Percentiles rank a stretch among this genome's conserved stretches.
These are phyloP conservation scores for Leptodontidium sp. DNA, from an alignment of 2,329 filamentous ascomycete genomes.

Conservation along the genomic window DNA sequence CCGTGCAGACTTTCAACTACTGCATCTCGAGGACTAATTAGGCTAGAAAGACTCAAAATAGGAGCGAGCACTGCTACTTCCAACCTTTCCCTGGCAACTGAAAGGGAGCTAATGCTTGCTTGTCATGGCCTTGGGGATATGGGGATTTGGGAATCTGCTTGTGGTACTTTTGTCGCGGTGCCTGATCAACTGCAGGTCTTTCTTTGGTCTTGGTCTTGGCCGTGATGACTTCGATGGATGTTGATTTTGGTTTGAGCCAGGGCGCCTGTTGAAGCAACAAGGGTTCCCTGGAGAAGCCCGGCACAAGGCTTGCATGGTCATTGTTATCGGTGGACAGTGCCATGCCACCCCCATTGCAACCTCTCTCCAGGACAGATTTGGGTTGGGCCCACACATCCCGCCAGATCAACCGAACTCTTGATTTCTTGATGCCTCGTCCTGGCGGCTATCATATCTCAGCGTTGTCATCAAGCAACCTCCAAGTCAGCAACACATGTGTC, in stretches of 20 bases:
- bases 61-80: slow-evolving; percentile 2
- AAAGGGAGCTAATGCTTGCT: neutral
- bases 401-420: slow-evolving; percentile 18
- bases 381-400: neutral
- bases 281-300: neutral
- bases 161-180: slow-evolving; percentile 3
- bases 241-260: neutral
- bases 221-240: neutral
- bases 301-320: slow-evolving; percentile 8
- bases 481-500: neutral
- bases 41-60: slow-evolving; percentile 1
- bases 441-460: slow-evolving; percentile 8
- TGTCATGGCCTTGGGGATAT: neutral
- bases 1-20: neutral
- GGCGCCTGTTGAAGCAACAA: neutral
- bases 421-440: slow-evolving; percentile 12
- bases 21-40: neutral
- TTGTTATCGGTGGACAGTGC: slow-evolving; percentile 9
- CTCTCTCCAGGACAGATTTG: too few relatives aligned
- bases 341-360: slow-evolving; percentile 14
- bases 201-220: neutral
- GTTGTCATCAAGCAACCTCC: neutral
- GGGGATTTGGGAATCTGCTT: neutral
- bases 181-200: neutral
- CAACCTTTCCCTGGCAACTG: neutral